Percentiles rank a stretch among this genome's conserved stretches.
Evolutionary conservation across 2,329 filamentous ascomycete species (phyloP).

Genomic region (Curvularia eragrostidis): DNA sequence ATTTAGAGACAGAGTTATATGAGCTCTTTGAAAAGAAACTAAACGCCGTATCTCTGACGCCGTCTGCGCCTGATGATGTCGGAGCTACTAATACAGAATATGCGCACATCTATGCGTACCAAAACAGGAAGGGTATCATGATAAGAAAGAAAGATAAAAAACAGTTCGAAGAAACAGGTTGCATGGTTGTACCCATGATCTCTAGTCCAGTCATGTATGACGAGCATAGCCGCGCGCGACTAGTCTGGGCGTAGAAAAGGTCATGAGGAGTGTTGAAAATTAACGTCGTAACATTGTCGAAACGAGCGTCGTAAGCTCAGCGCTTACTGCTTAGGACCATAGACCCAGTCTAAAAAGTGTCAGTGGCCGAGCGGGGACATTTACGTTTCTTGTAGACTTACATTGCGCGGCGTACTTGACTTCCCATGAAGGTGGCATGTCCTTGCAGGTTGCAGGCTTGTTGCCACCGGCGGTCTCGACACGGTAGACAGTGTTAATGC

Average conservation of each 20-base stretch:
- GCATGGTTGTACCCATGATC: background rate
- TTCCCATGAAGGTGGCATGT: conserved; percentile 40
- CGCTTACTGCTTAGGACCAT: conserved; percentile 41
- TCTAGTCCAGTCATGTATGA: background rate
- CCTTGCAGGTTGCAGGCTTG: conserved; percentile 50
- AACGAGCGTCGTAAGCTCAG: conserved; percentile 17
- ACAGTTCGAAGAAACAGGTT: background rate
- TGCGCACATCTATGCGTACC: background rate
- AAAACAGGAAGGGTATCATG: conserved; percentile 23
- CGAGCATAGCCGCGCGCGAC: conserved; percentile 9
- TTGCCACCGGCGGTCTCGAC: conserved; percentile 58
- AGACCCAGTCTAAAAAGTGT: conserved; percentile 53
- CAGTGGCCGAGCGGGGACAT: conserved; percentile 2
- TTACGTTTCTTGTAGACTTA: conserved; percentile 18
- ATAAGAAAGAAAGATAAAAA: conserved; percentile 4
- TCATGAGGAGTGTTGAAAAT: background rate
- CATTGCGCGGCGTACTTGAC: conserved; percentile 54
- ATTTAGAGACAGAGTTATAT: background rate
- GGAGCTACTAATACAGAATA: background rate
- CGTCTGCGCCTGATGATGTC: background rate
- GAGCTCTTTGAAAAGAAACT: background rate
- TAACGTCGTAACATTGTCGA: conserved; percentile 16
- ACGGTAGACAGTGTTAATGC: conserved; percentile 55
- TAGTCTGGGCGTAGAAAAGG: conserved; percentile 2
- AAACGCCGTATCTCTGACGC: background rate